phyloP scores from a whole-genome alignment of 2,329 filamentous ascomycete species.

The Venturia carpophila region DNA sequence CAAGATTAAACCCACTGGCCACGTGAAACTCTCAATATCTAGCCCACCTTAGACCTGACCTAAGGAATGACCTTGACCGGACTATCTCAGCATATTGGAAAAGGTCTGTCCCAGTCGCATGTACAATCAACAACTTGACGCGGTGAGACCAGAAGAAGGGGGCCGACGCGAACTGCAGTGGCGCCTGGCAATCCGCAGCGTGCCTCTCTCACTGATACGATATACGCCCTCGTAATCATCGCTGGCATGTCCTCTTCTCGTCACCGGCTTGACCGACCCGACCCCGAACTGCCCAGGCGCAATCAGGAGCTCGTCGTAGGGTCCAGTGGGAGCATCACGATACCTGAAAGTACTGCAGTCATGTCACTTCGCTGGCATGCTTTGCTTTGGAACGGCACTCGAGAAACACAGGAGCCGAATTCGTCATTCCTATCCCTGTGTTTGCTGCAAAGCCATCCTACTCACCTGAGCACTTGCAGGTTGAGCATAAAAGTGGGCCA shows the following conservation, averaged over 20 bases:
- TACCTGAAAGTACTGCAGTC: neutral
- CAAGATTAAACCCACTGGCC: too few species aligned
- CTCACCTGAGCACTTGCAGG: neutral
- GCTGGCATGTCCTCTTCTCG: conserved; percentile 3
- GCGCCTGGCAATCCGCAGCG: conserved; percentile 17
- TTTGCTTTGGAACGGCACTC: neutral
- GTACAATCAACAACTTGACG: too few species aligned
- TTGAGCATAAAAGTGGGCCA: neutral
- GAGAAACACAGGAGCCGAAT: neutral
- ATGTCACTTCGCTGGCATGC: neutral
- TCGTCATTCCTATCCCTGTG: too few species aligned
- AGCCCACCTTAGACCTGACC: too few species aligned
- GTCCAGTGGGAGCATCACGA: conserved; percentile 9
- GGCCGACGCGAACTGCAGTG: too few species aligned
- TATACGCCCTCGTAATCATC: conserved; percentile 15
- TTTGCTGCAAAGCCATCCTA: too few species aligned
- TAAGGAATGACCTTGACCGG: too few species aligned
- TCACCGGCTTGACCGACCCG: neutral
- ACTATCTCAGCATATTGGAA: too few species aligned
- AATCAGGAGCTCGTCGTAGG: conserved; percentile 18
- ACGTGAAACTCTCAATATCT: too few species aligned
- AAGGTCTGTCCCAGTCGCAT: too few species aligned
- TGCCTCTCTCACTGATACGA: conserved; percentile 19
- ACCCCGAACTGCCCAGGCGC: conserved; percentile 14
- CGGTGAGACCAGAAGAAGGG: too few species aligned